These are phyloP conservation scores for Davidsoniella neocaledoniae DNA, from an alignment of 2,329 filamentous ascomycete genomes.

Conservation along the genomic window DNA sequence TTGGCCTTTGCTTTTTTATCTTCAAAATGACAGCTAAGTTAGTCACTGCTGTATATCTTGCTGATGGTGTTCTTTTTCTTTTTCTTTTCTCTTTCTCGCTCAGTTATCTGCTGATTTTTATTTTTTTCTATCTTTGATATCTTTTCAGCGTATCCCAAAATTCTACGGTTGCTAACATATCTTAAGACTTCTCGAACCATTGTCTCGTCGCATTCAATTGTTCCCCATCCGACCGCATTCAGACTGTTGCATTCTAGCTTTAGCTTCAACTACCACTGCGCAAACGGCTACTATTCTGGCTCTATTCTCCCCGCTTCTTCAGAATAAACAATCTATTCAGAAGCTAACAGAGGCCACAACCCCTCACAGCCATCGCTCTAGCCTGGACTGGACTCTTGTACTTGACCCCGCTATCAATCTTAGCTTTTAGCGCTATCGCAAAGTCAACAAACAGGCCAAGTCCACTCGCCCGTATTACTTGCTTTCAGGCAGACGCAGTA, in stretches of 20 bases:
- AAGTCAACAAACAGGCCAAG: too few relatives aligned
- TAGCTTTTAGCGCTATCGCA: too few relatives aligned
- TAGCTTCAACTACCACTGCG: neutral
- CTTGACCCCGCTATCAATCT: too few relatives aligned
- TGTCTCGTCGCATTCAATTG: neutral
- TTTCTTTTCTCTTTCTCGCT: neutral
- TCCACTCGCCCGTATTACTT: neutral
- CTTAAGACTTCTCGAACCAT: neutral
- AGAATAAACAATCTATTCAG: too few relatives aligned
- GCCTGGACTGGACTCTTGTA: too few relatives aligned
- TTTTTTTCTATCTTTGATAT: conserved; percentile 5
- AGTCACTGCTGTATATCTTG: neutral
- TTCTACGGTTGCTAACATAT: neutral
- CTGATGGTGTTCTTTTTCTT: neutral
- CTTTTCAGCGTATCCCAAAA: neutral
- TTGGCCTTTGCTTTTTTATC: too few relatives aligned
- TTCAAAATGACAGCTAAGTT: too few relatives aligned
- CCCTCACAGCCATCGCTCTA: too few relatives aligned
- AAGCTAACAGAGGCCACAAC: too few relatives aligned
- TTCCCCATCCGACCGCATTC: neutral
- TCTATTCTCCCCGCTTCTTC: too few relatives aligned
- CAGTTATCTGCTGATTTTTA: neutral
- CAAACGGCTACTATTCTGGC: neutral
- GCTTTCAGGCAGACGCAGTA: neutral
- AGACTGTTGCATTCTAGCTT: neutral